Percentiles rank a stretch among this genome's conserved stretches.
phyloP scores from a whole-genome alignment of 805 yeast genomes.

The Wickerhamomyces ciferrii region DNA sequence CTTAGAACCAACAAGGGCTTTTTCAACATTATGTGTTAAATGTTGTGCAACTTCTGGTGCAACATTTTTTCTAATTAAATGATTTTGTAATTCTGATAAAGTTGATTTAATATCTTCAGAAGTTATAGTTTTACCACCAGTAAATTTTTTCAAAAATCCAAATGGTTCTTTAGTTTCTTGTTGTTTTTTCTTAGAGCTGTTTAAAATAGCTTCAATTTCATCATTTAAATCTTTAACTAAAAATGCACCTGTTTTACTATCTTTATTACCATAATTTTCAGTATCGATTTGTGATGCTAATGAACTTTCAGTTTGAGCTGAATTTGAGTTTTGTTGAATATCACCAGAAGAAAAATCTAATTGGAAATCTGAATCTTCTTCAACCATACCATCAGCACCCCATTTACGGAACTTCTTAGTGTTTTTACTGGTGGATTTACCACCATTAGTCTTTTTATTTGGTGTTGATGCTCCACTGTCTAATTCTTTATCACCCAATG shows the following conservation, averaged over 20 bases:
- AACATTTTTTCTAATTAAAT: conserved; percentile 79
- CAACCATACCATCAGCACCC: conserved; percentile 60
- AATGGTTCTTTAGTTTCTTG: conserved; percentile 36
- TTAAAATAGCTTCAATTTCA: conserved; percentile 39
- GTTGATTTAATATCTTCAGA: conserved; percentile 62
- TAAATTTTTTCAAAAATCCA: conserved; percentile 51
- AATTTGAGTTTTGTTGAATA: conserved; percentile 9
- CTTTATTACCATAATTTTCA: conserved; percentile 33
- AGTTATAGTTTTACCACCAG: conserved; percentile 67
- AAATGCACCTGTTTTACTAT: conserved; percentile 49
- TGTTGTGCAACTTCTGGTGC: conserved; percentile 84
- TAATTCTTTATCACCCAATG: conserved; percentile 7
- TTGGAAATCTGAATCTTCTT: conserved; percentile 33
- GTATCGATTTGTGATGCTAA: conserved; percentile 21
- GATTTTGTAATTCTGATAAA: conserved; percentile 62
- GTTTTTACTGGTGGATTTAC: conserved; percentile 14
- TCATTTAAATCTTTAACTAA: conserved; percentile 57
- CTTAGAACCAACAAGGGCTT: conserved; percentile 65
- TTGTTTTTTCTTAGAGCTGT: conserved; percentile 20
- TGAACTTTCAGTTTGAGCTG: conserved; percentile 14
- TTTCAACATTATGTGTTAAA: conserved; percentile 64
- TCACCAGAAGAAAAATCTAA: conserved; percentile 50
- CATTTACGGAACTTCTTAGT: conserved; percentile 52
- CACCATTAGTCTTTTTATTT: conserved; percentile 11
- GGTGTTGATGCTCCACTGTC: not conserved